Evolutionary conservation across 2,329 filamentous ascomycete species (phyloP), one percentile per base, ranked within the genome.

Genomic region (Tolypocladium album): DNA sequence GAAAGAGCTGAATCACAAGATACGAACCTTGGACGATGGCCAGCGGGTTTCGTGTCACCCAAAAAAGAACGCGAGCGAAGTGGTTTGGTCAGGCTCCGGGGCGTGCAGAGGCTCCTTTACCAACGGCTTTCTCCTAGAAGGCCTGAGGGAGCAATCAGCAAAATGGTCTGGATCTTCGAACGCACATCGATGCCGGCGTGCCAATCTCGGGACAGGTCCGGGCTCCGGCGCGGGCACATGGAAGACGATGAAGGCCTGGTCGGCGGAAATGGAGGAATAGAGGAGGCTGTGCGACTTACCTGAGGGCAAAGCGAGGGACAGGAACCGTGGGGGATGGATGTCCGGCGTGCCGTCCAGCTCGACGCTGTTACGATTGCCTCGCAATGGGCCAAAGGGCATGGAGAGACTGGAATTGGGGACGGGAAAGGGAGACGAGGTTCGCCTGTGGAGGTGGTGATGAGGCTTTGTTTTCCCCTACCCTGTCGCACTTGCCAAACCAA

Each of bases 391-490:
- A 67, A 67, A 66, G 65, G 65, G 68, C 69, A 73, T 70, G 69
- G 66, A 68, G 68, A 67, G 65, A 61, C 52, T 52, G 60, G 58
- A 58, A 61, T 62, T 63, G 62, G 62, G 59, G 62, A 59, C 58
- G 66, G 65, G 63, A 65, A 63, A 62, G 59, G 62, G 61, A 63
- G 63, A 63, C 64, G 65, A 64, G 59, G 61, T 61, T 66, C 62
- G 64, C 64, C 65, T 58, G 71, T 70, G 67, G 68, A 68, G 66
- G 65, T 64, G 64, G 66, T 68, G 69, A 68, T 74, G 74, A 76
- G 73, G 74, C 73, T 75, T 75, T 73, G 73, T 72, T 75, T 75
- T 75, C 69, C 65, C 62, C 63, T 67, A 70, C 70, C 70, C 67
- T 73, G 72, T 72, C 68, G 65, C 68, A 69, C 66, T 66, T 67